A percentile compares a stretch with the other conserved stretches of the same genome.
Conservation (phyloP, 805 yeast genomes). For the Saccharomycopsis schoenii region DNA sequence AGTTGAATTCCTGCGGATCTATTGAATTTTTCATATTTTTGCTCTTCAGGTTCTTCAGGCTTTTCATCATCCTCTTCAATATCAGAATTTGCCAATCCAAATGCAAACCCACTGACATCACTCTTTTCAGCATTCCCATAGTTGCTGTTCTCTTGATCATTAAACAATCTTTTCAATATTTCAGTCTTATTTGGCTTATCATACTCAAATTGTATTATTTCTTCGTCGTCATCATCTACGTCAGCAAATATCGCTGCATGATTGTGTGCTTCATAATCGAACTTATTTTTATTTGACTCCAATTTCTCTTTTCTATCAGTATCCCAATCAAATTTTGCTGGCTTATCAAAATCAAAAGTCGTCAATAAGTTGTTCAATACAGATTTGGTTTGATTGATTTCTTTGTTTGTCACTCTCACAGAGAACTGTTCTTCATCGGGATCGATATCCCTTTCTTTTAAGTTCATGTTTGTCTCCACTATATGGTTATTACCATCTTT, state of each 20-base stretch:
- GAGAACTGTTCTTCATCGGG: background rate
- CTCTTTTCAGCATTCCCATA: constrained; percentile 20
- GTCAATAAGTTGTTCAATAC: constrained; percentile 40
- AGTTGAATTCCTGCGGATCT: background rate
- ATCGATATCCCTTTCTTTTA: constrained; percentile 23
- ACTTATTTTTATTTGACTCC: constrained; percentile 32
- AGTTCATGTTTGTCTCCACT: constrained; percentile 39
- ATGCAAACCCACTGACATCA: constrained; percentile 21
- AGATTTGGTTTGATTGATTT: constrained; percentile 34
- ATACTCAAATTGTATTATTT: constrained; percentile 28
- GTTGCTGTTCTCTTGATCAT: constrained; percentile 2
- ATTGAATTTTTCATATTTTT: no score
- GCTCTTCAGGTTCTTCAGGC: background rate
- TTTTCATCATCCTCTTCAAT: constrained; percentile 16
- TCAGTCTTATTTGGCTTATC: constrained; percentile 3
- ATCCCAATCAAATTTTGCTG: constrained; percentile 32
- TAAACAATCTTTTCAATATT: constrained; percentile 12
- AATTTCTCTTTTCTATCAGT: constrained; percentile 27
- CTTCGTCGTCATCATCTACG: constrained; percentile 29
- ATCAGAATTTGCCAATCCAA: constrained; percentile 22
- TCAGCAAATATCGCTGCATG: constrained; percentile 17
- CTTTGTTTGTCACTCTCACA: constrained; percentile 24
- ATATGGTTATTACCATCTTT: constrained; percentile 70
- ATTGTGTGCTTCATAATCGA: constrained; percentile 34
- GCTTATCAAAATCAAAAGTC: constrained; percentile 43